Evolutionary conservation across 768 basidiomycete genomes (phyloP), one percentile per base, ranked within the genome.

Genomic region (Tulasnella sp.): DNA sequence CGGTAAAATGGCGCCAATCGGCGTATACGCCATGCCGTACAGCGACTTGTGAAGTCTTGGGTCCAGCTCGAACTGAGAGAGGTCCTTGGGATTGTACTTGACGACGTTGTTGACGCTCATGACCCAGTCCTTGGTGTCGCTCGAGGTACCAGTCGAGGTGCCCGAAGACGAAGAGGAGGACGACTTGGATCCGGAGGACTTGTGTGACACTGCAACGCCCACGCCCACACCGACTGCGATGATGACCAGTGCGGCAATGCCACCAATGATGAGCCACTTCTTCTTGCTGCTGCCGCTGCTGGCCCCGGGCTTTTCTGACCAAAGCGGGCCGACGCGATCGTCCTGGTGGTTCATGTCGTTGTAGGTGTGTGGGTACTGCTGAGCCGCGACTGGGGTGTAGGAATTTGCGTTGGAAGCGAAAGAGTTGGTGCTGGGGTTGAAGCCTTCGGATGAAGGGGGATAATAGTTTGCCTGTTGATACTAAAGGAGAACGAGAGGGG

Each of bases 11-110:
- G 91, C 90, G 55, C 90, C 90, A 26, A 85, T 85, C 1, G 95
- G 95, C 0, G 94, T 95, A 83, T 97, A 97, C 0, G 95, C 95
- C 32, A 97, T 82, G 5, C 93, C 95, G 83, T 91, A 97, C 85
- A 98, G 93, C 0, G 90, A 87, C 80, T 92, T 89, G 79, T 91
- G 87, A 73, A 97, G 84, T 40, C 87, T 87, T 2, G 88, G 74
- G 83, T 96, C 88, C 84, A 91, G 92, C 26, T 84, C 83, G 84
- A 96, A 98, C 23, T 87, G 87, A 83, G 90, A 94, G 4, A 95
- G 94, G 83, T 96, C 93, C 81, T 87, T 89, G 11, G 88, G 85
- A 81, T 88, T 83, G 3, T 86, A 85, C 75, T 79, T 77, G 67
- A 78, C 77, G 81, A 74, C 73, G 82, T 86, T 83, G n/a, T 82